phyloP scores from a whole-genome alignment of 805 yeast genomes.

The Ogataea salicorniae region DNA sequence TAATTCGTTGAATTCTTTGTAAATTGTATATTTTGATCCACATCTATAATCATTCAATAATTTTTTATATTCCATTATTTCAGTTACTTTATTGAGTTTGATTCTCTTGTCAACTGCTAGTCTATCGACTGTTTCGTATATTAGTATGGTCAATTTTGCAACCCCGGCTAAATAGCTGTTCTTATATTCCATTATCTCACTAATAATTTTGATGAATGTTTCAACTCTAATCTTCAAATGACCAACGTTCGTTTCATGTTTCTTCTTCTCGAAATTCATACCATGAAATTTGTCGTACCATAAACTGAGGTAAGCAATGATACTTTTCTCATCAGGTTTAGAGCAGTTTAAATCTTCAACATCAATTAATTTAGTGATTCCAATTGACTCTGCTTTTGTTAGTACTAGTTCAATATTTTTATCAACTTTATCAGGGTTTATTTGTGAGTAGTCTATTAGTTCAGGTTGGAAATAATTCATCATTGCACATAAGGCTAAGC shows the following conservation, averaged over 20 bases:
- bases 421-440: slow-evolving; percentile 25
- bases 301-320: slow-evolving; percentile 53
- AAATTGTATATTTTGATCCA: slow-evolving; percentile 9
- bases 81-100: neutral
- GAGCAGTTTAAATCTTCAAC: slow-evolving; percentile 46
- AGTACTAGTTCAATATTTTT: slow-evolving; percentile 35
- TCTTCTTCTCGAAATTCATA: slow-evolving; percentile 2
- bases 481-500: slow-evolving; percentile 45
- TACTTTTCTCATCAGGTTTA: slow-evolving; percentile 56
- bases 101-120: slow-evolving; percentile 7
- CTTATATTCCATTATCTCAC: slow-evolving; percentile 17
- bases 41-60: slow-evolving; percentile 6
- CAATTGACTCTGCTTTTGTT: slow-evolving; percentile 39
- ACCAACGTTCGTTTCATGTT: slow-evolving; percentile 1
- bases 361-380: slow-evolving; percentile 49
- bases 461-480: slow-evolving; percentile 39
- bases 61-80: neutral
- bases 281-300: slow-evolving; percentile 45
- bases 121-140: slow-evolving; percentile 10
- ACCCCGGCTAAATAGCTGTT: slow-evolving; percentile 11
- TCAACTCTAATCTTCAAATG: slow-evolving; percentile 20
- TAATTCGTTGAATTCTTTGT: slow-evolving; percentile 12
- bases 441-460: slow-evolving; percentile 29
- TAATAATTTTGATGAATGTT: slow-evolving; percentile 21
- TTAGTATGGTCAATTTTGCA: slow-evolving; percentile 9